Conservation (phyloP, 805 yeast genomes). For the Ogataea henricii region DNA sequence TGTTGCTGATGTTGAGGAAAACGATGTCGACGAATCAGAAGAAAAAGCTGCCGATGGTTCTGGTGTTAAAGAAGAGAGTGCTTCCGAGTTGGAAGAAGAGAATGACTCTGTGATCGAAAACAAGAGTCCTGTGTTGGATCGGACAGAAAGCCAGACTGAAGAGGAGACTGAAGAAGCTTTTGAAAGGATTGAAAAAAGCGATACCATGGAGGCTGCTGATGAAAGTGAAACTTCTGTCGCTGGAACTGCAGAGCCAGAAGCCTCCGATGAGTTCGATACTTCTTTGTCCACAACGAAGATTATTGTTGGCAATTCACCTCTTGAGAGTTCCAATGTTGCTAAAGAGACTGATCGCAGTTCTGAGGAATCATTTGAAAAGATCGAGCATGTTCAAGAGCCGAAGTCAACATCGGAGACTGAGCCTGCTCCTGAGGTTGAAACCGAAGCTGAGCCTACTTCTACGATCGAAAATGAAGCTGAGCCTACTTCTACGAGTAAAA, state of each 20-base stretch:
- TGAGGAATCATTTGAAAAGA: constrained; percentile 2
- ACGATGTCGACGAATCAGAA: constrained; percentile 21
- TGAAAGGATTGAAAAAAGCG: constrained; percentile 1
- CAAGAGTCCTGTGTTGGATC: no score
- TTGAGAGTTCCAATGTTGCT: no score
- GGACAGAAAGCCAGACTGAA: neutral
- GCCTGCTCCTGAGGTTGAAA: no score
- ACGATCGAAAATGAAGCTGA: no score
- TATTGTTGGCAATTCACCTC: no score
- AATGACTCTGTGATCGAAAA: neutral
- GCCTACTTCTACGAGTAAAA: no score
- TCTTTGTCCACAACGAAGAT: no score
- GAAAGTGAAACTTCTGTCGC: neutral
- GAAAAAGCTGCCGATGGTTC: no score
- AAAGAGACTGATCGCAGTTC: neutral
- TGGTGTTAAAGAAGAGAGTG: constrained; percentile 14
- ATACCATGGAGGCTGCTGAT: neutral
- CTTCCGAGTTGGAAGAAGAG: neutral
- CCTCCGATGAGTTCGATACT: no score
- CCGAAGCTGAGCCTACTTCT: no score
- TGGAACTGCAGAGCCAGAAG: no score
- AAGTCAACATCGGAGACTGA: no score
- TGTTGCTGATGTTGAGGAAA: constrained; percentile 9
- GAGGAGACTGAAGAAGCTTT: constrained; percentile 1
- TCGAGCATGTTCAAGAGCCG: neutral